Evolutionary conservation across 1,139 yeast species (phyloP), one percentile per base, ranked within the genome.

Genomic region (Magnusiomyces clavatus): DNA sequence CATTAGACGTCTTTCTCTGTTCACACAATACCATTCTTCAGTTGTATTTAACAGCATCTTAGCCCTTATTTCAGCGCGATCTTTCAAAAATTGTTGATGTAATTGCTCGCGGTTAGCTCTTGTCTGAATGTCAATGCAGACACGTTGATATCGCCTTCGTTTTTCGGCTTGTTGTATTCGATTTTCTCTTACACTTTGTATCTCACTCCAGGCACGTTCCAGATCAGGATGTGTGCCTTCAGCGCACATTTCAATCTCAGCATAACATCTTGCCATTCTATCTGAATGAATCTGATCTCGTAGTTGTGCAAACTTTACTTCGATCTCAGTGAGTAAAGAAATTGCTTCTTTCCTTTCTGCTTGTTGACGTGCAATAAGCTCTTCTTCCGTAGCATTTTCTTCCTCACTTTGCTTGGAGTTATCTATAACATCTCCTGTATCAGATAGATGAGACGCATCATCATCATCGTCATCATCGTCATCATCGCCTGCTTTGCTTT

Each of bases 201-300:
- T 82, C 65, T 83, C 85, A 55, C 78, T 79, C 64, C 86, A 85
- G 44, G 81, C 78, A 40, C 73, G 67, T 56, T 77, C 77, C 53
- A 83, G 69, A 62, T 90, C 96, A 0, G 97, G 97, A 66, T 92
- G 98, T 20, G 90, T 80, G 6, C 96, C 97, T 60, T 84, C 86
- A 37, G 84, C 73, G 69, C 97, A 90, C 75, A 90, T 78, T 61
- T 85, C 86, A 56, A 90, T 73, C 67, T 92, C 97, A 46, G 86
- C 83, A 60, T 86, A 88, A 57, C 86, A 75, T 56, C 86, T 77
- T 48, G 78, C 74, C 66, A 89, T 73, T 66, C 87, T 89, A 66
- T 71, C 75, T 48, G 66, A 68, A 56, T 69, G 72, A 45, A 71
- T 63, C 69, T 65, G 77, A 66, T 92, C 97, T 57, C 96, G 80